Conservation (phyloP, 1,284 basidiomycete species). For the Tremellales sp. region DNA sequence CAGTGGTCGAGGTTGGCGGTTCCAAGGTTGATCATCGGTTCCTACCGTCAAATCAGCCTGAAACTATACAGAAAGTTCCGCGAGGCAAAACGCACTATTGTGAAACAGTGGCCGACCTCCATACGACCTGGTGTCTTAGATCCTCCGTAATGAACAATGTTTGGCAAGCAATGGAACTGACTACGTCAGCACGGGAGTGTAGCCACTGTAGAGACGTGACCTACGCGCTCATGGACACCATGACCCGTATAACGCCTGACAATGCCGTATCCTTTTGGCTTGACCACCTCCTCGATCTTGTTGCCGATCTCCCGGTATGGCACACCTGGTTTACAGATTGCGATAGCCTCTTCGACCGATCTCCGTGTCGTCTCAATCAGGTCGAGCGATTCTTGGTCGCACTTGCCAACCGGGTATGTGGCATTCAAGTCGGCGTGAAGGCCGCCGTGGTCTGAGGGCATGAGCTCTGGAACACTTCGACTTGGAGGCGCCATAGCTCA, state of each 20-base stretch:
- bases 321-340: conserved; percentile 82
- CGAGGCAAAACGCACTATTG: conserved; percentile 37
- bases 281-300: conserved; percentile 69
- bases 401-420: conserved; percentile 75
- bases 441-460: conserved; percentile 51
- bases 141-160: conserved; percentile 50
- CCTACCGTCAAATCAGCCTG: conserved; percentile 50
- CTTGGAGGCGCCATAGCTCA: conserved; percentile 18
- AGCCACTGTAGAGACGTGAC: conserved; percentile 14
- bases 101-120: conserved; percentile 50
- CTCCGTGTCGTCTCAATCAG: conserved; percentile 76
- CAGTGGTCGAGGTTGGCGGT: conserved; percentile 48
- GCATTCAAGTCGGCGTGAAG: conserved; percentile 89
- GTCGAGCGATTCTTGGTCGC: conserved; percentile 74
- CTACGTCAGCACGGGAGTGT: conserved; percentile 4
- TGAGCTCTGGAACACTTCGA: conserved; percentile 1
- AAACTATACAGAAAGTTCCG: background rate
- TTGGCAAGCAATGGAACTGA: conserved; percentile 46
- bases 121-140: conserved; percentile 51
- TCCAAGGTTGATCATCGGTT: conserved; percentile 83
- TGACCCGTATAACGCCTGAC: conserved; percentile 88
- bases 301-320: conserved; percentile 60
- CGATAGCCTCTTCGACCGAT: conserved; percentile 80
- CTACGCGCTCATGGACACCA: conserved; percentile 78
- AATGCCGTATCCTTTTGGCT: conserved; percentile 71